These are phyloP conservation scores for Lindgomyces ingoldianus DNA, from an alignment of 495 filamentous ascomycete species.

Conservation along the genomic window DNA sequence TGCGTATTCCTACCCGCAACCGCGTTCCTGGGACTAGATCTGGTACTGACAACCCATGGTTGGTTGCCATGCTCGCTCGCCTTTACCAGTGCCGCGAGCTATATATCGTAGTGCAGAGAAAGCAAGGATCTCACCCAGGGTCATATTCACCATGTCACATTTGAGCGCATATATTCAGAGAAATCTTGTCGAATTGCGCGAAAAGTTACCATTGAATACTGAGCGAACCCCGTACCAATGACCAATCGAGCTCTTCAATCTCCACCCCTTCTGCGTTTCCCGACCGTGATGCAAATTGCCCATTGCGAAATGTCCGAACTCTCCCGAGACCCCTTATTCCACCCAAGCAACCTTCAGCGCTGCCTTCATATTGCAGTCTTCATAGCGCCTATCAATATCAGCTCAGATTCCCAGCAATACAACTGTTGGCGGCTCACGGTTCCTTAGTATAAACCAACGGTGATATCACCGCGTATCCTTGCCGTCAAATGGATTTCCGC, in stretches of 20 bases:
- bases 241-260: neutral
- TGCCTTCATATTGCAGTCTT: too few relatives aligned
- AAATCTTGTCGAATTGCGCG: neutral
- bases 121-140: neutral
- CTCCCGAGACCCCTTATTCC: neutral
- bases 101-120: too few relatives aligned
- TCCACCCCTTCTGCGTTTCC: neutral
- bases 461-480: constrained; percentile 51
- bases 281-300: neutral
- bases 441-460: constrained; percentile 33
- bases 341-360: neutral
- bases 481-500: constrained; percentile 53
- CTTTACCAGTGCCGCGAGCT: too few relatives aligned
- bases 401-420: too few relatives aligned
- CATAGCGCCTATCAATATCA: too few relatives aligned
- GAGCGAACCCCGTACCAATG: neutral
- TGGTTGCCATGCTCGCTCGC: too few relatives aligned
- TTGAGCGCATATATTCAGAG: neutral
- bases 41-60: too few relatives aligned
- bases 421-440: neutral
- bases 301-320: neutral
- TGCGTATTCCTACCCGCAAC: too few relatives aligned
- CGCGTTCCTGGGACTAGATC: too few relatives aligned
- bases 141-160: neutral
- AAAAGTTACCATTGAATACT: neutral